These are phyloP conservation scores for Syzygium grande DNA, from an alignment of 345 rosid species.

Conservation along the genomic window DNA sequence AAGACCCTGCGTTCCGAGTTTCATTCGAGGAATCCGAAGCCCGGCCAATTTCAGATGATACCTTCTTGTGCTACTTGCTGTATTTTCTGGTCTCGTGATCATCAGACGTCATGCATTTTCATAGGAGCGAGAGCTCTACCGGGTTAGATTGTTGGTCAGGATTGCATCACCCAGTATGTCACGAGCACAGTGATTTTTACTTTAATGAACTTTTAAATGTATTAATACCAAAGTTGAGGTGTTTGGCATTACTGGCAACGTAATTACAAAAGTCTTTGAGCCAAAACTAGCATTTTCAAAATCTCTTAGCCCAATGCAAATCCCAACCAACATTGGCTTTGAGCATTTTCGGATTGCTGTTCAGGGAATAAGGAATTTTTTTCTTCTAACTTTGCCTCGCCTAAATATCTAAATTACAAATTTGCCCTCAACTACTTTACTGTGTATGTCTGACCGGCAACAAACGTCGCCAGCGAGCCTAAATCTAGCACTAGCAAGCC, in stretches of 20 bases:
- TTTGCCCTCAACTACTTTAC: neutral
- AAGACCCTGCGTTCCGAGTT: constrained; percentile 7
- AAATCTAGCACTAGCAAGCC: neutral
- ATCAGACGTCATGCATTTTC: neutral
- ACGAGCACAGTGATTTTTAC: no score
- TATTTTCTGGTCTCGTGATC: neutral
- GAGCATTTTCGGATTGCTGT: neutral
- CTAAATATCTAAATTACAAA: no score
- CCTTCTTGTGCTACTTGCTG: neutral
- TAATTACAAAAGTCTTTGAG: no score
- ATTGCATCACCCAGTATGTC: no score
- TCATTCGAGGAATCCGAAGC: constrained; percentile 7
- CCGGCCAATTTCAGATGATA: neutral
- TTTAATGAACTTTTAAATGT: no score
- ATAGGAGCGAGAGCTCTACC: neutral
- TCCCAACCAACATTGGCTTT: no score
- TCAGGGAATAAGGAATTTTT: no score
- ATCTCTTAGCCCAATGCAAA: no score
- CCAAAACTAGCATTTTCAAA: no score
- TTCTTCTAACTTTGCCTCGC: neutral
- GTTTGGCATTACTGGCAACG: no score
- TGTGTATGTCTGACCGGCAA: neutral
- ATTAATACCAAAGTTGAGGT: no score
- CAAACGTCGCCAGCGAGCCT: neutral
- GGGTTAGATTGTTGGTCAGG: no score